These are phyloP conservation scores for Patellifolia procumbens DNA, from an alignment of 179 eudicot species.

Conservation along the genomic window DNA sequence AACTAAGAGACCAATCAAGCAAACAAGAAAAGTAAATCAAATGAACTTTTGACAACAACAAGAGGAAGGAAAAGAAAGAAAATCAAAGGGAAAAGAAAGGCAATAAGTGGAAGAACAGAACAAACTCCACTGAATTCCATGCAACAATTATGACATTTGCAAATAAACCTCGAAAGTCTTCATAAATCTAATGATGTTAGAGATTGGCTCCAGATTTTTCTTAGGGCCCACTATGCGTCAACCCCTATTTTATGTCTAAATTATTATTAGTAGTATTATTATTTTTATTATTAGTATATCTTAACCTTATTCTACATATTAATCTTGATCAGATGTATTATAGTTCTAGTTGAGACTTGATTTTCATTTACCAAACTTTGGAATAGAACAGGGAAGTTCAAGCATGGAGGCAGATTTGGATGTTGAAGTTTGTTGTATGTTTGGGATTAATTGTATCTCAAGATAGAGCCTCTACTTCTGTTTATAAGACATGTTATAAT, in stretches of 20 bases:
- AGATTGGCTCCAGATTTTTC: slow-evolving; percentile 30
- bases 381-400: neutral
- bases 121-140: slow-evolving; percentile 37
- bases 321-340: neutral
- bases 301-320: slow-evolving; percentile 4
- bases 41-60: neutral
- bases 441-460: neutral
- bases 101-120: slow-evolving; percentile 15
- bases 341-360: slow-evolving; percentile 25
- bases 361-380: slow-evolving; percentile 27
- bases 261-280: neutral
- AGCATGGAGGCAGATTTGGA: slow-evolving; percentile 12
- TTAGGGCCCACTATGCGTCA: slow-evolving; percentile 32
- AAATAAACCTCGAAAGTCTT: slow-evolving; percentile 20
- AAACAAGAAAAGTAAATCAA: neutral
- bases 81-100: neutral
- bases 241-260: slow-evolving; percentile 11
- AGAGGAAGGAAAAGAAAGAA: neutral
- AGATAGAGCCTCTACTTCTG: too few relatives aligned
- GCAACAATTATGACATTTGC: slow-evolving; percentile 34
- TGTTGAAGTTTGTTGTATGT: slow-evolving; percentile 8
- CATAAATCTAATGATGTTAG: slow-evolving; percentile 26
- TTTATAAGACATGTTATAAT: too few relatives aligned
- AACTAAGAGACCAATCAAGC: neutral
- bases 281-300: neutral